Percentiles rank a stretch among this genome's conserved stretches.
Conservation (phyloP, 2,329 filamentous ascomycete species). For the Penicillium sp. region DNA sequence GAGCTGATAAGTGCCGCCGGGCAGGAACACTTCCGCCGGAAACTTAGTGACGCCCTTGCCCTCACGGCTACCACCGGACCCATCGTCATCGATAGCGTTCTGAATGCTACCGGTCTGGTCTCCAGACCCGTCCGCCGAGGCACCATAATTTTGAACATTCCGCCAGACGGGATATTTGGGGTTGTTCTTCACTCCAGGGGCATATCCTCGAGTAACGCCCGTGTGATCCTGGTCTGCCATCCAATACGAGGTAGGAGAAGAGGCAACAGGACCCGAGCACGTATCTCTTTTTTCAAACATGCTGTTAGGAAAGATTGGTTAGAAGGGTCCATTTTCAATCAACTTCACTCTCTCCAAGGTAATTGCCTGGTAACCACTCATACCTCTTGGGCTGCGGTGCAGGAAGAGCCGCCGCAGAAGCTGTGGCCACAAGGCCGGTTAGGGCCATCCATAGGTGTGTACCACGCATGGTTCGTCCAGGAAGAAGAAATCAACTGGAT, state of each 20-base stretch:
- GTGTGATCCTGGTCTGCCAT: constrained; percentile 11
- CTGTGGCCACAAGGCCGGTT: background rate
- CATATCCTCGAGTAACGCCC: constrained; percentile 8
- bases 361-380: background rate
- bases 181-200: constrained; percentile 20
- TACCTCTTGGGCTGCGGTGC: too few species aligned
- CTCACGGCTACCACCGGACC: constrained; percentile 20
- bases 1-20: constrained; percentile 26
- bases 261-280: constrained; percentile 6
- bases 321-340: background rate
- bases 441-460: background rate
- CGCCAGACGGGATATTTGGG: constrained; percentile 31
- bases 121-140: constrained; percentile 28
- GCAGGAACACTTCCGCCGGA: constrained; percentile 28
- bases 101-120: constrained; percentile 25
- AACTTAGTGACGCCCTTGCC: constrained; percentile 27
- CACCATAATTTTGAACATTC: constrained; percentile 30
- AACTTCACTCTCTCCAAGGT: too few species aligned
- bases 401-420: background rate
- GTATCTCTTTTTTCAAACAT: background rate
- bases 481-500: background rate
- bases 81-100: constrained; percentile 27
- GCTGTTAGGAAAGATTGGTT: background rate
- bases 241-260: constrained; percentile 11
- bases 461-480: background rate